Evolutionary conservation across 441 rosid genomes (phyloP).

Genomic region (Macaranga tanarius): DNA sequence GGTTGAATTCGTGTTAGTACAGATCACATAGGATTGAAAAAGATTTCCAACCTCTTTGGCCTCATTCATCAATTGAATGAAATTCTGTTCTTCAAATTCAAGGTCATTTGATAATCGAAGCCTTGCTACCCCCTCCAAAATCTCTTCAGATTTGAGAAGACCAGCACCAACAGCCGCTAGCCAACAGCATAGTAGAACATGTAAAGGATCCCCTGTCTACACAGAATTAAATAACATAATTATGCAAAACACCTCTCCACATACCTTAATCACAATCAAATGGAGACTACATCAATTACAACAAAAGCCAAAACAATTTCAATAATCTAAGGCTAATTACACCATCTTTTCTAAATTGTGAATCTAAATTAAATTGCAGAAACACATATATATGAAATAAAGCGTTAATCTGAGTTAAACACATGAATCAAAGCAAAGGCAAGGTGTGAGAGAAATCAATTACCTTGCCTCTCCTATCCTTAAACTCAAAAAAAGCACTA

Average conservation of each 20-base stretch:
- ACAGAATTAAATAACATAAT: slow-evolving; percentile 24
- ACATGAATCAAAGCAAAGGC: not conserved
- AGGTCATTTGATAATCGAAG: slow-evolving; percentile 80
- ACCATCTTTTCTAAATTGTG: not conserved
- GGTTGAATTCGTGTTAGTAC: not conserved
- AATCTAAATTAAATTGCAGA: not conserved
- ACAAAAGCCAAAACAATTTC: not conserved
- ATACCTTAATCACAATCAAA: not conserved
- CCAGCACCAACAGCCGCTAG: slow-evolving; percentile 96
- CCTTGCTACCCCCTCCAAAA: slow-evolving; percentile 78
- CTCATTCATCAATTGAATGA: slow-evolving; percentile 70
- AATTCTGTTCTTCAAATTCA: slow-evolving; percentile 91
- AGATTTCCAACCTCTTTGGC: slow-evolving; percentile 68
- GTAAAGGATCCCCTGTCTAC: slow-evolving; percentile 90
- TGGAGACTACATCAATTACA: not conserved
- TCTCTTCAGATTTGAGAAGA: slow-evolving; percentile 88
- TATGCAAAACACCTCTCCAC: too few relatives aligned
- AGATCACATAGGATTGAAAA: not conserved
- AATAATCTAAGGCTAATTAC: not conserved
- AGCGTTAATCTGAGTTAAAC: not conserved
- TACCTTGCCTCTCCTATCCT: slow-evolving; percentile 80
- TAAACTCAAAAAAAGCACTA: slow-evolving; percentile 86
- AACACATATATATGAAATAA: not conserved
- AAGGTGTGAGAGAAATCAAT: slow-evolving; percentile 21
- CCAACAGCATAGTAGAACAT: slow-evolving; percentile 93